Conservation (phyloP, 2,329 filamentous ascomycete genomes). For the Dactylellina leptospora region DNA sequence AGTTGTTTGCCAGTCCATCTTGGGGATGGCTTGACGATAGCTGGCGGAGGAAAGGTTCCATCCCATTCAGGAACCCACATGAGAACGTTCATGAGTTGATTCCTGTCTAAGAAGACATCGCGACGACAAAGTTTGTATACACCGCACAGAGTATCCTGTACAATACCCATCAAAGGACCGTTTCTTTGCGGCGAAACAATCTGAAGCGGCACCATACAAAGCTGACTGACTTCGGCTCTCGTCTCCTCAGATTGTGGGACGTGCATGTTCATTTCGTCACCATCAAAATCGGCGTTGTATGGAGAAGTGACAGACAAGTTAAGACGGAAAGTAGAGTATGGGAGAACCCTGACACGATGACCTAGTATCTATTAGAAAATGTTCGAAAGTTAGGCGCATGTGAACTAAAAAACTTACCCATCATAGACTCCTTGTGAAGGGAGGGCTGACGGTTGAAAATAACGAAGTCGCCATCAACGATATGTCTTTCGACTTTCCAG, state of each 20-base stretch:
- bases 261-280: slow-evolving; percentile 99
- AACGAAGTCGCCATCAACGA: slow-evolving; percentile 95
- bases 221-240: slow-evolving; percentile 88
- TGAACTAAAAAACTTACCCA: slow-evolving; percentile 68
- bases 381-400: not conserved
- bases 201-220: slow-evolving; percentile 97
- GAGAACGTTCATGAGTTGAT: slow-evolving; percentile 95
- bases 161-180: slow-evolving; percentile 98
- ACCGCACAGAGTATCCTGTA: slow-evolving; percentile 95
- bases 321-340: slow-evolving; percentile 96
- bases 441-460: slow-evolving; percentile 99
- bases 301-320: slow-evolving; percentile 97
- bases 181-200: slow-evolving; percentile 98
- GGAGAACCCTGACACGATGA: slow-evolving; percentile 96
- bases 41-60: slow-evolving; percentile 87
- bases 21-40: slow-evolving; percentile 90
- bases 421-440: slow-evolving; percentile 99
- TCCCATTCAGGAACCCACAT: slow-evolving; percentile 99
- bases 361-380: slow-evolving; percentile 23
- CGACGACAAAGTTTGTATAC: slow-evolving; percentile 95
- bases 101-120: slow-evolving; percentile 88
- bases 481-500: slow-evolving; percentile 98
- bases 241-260: slow-evolving; percentile 98
- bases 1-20: slow-evolving; percentile 99
- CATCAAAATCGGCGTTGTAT: slow-evolving; percentile 99